Base-by-base conservation (phyloP, 306 rosid genomes). In the Oemleria cerasiformis region DNA sequence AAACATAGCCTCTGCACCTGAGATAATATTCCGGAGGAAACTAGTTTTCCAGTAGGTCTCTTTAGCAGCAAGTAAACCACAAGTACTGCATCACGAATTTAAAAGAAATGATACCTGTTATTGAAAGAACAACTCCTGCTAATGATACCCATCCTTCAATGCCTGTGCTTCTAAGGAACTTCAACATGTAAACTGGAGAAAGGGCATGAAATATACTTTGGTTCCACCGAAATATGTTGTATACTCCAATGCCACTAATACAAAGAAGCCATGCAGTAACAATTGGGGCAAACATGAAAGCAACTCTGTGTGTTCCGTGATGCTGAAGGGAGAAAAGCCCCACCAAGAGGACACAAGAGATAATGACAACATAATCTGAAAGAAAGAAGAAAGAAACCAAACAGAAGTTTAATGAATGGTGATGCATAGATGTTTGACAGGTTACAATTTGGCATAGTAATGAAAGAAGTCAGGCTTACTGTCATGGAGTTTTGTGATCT, bases 1-100 rank as follows among this genome's bases (percentile, higher is more conserved):
- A 77, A 88, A 90, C 98, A 92, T 90, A 25, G 98, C 80, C 84
- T 92, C 98, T 82, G 80, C 94, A 44, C 98, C 98, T 92, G 84
- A 74, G 72, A 82, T 48, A 80, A 62, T 70, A 81, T 74, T 69
- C 73, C 73, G 54, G 41, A 61, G 40, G 79, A 64, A 77, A 54
- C 65, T 73, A 50, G 59, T 71, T 78, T 30, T 75, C 73, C 63
- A 74, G 47, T n/a, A n/a, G 60, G 57, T 70, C 71, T 54, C 38
- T 39, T 65, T 67, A 55, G 76, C 69, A 57, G 44, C 53, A 63
- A 78, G 63, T 58, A 80, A 71, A 79, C 60, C 71, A 43, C 50
- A n/a, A 69, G 19, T 66, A 53, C 79, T 3, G 25, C 72, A 71
- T 68, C 34, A 51, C 15, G n/a, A 10, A 25, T 67, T 63, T 67